Evolutionary conservation across 179 eudicot species (phyloP), one percentile per base, ranked within the genome.

Genomic region (Vitellaria paradoxa): DNA sequence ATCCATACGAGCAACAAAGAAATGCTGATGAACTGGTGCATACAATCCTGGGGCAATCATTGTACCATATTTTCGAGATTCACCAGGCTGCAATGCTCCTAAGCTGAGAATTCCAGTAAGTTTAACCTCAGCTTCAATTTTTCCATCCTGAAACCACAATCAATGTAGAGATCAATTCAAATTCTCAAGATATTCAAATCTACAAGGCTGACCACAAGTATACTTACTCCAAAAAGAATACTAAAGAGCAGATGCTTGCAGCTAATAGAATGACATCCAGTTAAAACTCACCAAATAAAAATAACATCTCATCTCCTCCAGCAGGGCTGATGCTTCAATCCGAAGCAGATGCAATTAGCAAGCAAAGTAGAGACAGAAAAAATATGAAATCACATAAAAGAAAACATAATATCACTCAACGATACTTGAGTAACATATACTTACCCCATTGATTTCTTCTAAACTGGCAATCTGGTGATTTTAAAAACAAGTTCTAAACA

Each of bases 11-110:
- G 99, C 92, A 83, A 96, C 98, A 72, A 96, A 96, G 68, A 96
- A 96, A 81, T 96, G 99, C 75, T 96, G 99, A 85, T 96, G 99
- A 75, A 96, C 98, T 1, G 98, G 99, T 42, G 99, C 99, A 90
- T 96, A 96, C 79, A 96, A 74, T 68, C 99, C 99, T 23, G 99
- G 99, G 57, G 98, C 98, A 80, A 96, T 96, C 10, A 89, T 93
- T 52, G 99, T 96, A 42, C 99, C 99, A 85, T 93, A 96, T 86
- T 96, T 96, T 70, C 98, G 88, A 56, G 77, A 79, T 86, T 96
- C 98, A 64, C 98, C 98, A 68, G 97, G 94, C 80, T 83, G 90
- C 73, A 96, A 85, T 56, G 99, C 97, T 83, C 99, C 98, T 81
- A 96, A 78, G 79, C 99, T 96, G 64, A 96, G 96, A 86, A 96